Base-by-base conservation (phyloP, 2,329 filamentous ascomycete species). In the Penicillium decumbens region DNA sequence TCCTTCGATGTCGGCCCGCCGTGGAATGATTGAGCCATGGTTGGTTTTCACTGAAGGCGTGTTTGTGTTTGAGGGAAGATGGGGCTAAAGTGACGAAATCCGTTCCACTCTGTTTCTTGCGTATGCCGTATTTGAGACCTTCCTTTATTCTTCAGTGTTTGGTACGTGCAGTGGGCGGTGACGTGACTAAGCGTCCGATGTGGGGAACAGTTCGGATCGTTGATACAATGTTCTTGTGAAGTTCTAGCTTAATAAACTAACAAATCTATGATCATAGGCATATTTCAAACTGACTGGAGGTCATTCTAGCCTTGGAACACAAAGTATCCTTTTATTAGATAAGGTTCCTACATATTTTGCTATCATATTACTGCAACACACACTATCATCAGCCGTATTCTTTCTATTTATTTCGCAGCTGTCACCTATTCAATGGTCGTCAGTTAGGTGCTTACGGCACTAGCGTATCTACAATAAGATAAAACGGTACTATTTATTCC, bases 1-100 rank as follows among this genome's bases (percentile, higher is more conserved):
- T 85, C 78, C 65, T 83, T 84, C 37, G 80, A 79, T 10, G 78
- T 79, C 30, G 80, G 81, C 30, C 75, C 78, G 28, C 58, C 62
- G 40, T 67, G 64, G 56, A 72, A 70, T 9, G 67, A 62, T 42
- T 67, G 63, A 33, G 68, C 60, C 70, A 72, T 73, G 49, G 53
- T 41, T 40, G 41, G 25, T 30, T 39, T 2, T 39, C 9, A 39
- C 9, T 24, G 10, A 25, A 35, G 32, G 32, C 15, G 15, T 18
- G 15, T 18, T 18, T 18, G 15, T 7, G 18, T n/a, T 35, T 29
- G 32, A 18, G 32, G n/a, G 18, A 20, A 8, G 27, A 38, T 5
- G 35, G n/a, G 37, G 9, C 37, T 24, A 20, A 6, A 39, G 20
- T 8, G 23, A 25, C 4, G 18, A 25, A 35, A 5, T 6, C 32